Evolutionary conservation across 1,284 basidiomycete species (phyloP), one percentile per base, ranked within the genome.

Genomic region (Amanita bisporigera): DNA sequence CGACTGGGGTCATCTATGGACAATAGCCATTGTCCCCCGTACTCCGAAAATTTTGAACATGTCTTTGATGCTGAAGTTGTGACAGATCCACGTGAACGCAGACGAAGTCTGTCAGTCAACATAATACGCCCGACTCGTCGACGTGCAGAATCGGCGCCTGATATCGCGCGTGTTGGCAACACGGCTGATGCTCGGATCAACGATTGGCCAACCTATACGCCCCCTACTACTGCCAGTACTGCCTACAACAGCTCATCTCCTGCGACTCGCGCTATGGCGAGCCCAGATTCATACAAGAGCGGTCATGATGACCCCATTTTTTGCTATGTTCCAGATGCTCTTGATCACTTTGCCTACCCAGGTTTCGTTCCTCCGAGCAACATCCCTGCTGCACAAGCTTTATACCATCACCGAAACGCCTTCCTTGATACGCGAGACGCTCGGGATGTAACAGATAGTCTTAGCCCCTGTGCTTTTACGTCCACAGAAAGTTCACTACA

Each of bases 161-260:
- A 78, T 47, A 85, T 87, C 0, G 82, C 80, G 9, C 79, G n/a
- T n/a, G n/a, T n/a, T n/a, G n/a, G 81, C 50, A 86, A 81, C 38
- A 81, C 81, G 2, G 85, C 85, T 61, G 82, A 85, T 15, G 80
- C 81, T 47, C 81, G 79, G 1, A 68, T 77, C 17, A 81, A 79
- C 64, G 83, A 83, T 26, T 88, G 87, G 87, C 82, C 85, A 9
- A 79, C 84, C 36, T 89, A 88, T 69, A 88, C 87, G 0, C 87
- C 87, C 41, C 87, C 87, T 2, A 81, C 85, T 2, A 88, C 87
- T 4, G 81, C 81, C 3, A 83, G 81, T 15, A 86, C 87, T 17
- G 78, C 82, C 17, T 82, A 81, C 7, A 83, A 80, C 69, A 77
- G 76, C 77, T 80, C 80, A n/a, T 85, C 84, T 7, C 83, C 84